Evolutionary conservation across 2,329 filamentous ascomycete genomes (phyloP).

Genomic region (Colletotrichum abscissum): DNA sequence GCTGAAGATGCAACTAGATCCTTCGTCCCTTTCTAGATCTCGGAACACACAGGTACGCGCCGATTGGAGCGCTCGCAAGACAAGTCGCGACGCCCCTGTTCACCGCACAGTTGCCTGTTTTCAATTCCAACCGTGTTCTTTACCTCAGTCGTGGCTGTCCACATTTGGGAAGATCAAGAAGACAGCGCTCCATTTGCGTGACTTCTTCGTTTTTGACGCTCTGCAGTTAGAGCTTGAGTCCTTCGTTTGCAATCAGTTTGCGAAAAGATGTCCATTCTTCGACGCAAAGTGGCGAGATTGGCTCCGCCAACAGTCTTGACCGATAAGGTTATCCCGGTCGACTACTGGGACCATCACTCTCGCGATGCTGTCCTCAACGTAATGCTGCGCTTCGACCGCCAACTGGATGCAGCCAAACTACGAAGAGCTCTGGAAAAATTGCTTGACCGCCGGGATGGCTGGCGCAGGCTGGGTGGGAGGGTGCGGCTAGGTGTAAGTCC

Average conservation of each 20-base stretch:
- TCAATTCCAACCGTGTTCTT: background rate
- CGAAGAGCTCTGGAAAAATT: background rate
- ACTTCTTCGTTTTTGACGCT: too few relatives aligned
- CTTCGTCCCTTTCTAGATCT: background rate
- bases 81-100: background rate
- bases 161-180: background rate
- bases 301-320: background rate
- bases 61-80: background rate
- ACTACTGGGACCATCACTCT: slow-evolving; percentile 1
- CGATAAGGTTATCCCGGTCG: background rate
- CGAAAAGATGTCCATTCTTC: background rate
- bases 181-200: background rate
- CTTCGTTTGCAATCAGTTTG: background rate
- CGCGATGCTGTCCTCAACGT: slow-evolving; percentile 7
- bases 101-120: too few relatives aligned
- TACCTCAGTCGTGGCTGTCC: background rate
- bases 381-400: background rate
- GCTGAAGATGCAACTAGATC: background rate
- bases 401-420: background rate
- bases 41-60: too few relatives aligned
- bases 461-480: background rate
- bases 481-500: background rate
- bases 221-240: too few relatives aligned
- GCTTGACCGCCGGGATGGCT: background rate
- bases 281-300: background rate